Base-by-base conservation (phyloP, 192 early-diverging fungal genomes). In the Rhizophagus clarus region DNA sequence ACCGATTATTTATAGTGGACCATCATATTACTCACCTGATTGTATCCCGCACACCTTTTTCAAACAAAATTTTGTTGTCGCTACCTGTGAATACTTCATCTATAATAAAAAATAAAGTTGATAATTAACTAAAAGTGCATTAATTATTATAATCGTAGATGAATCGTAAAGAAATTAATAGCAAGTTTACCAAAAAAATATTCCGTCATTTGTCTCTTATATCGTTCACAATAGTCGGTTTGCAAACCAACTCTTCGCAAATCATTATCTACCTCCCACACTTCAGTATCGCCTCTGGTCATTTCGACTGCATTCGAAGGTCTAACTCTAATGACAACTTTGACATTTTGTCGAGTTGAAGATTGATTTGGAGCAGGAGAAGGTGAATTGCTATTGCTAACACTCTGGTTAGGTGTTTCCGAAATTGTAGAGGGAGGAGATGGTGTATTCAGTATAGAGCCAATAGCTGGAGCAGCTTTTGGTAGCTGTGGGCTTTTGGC, bases 311-410 rank as follows among this genome's bases (percentile, higher is more conserved):
- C 83, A 68, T 89, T 92, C 15, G 90, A 87, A 29, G 94, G 94
- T 60, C 94, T 88, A 47, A 92, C 87, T 70, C 94, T 90, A 60
- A 95, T 91, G 14, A 91, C 90, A 45, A 95, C 94, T 40, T 92
- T 90, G 31, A 95, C 87, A 73, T 86, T 88, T 63, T 90, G 82
- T 42, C 40, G 42, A 45, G 17, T 63, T 37, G 40, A 60, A 61
- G 9, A 34, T 10, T 45, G 47, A 17, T 74, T 49, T 60, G 49
- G 22, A 61, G 29, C 17, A 0, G 28, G 73, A 22, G 73, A 32
- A 60, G 26, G 24, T 32, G 28, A 26, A 49, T 61, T 60, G 12
- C 26, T 73, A 31, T 5, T 20, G 5, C 20, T 56, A 56, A 22
- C 17, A 12, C 17, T 22, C 17, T 56, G 51, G 5, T 56, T 56